These are phyloP conservation scores for Talaromyces sp. DNA, from an alignment of 2,329 filamentous ascomycete genomes.

Conservation along the genomic window DNA sequence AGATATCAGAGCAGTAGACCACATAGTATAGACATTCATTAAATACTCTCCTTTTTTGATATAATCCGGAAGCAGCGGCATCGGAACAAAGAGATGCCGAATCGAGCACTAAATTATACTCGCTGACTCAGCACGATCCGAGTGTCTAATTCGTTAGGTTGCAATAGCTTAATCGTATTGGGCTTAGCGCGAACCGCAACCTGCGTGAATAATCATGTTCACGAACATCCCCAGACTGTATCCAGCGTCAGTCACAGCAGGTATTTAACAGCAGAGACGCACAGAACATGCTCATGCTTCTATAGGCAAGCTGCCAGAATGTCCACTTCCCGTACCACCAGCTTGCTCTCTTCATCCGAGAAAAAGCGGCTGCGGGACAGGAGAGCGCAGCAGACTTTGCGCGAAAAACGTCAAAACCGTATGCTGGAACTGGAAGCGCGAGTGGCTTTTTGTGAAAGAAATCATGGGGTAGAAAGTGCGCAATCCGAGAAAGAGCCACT, in stretches of 20 bases:
- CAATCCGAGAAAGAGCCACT: neutral
- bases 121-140: neutral
- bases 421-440: constrained; percentile 23
- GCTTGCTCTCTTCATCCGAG: constrained; percentile 14
- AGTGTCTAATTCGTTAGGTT: neutral
- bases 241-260: neutral
- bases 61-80: neutral
- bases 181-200: neutral
- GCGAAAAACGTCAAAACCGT: constrained; percentile 25
- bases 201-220: neutral
- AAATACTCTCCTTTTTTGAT: no score
- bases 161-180: neutral
- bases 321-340: neutral
- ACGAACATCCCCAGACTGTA: neutral
- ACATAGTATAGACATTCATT: neutral
- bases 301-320: neutral
- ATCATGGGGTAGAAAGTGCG: constrained; percentile 23
- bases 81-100: neutral
- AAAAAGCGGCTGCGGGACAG: constrained; percentile 28
- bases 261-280: neutral
- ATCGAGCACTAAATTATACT: neutral
- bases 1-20: neutral
- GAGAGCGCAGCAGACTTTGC: constrained; percentile 28
- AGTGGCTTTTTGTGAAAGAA: constrained; percentile 25
- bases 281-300: neutral